These are phyloP conservation scores for Ascobolus immersus DNA, from an alignment of 495 filamentous ascomycete genomes.

Conservation along the genomic window DNA sequence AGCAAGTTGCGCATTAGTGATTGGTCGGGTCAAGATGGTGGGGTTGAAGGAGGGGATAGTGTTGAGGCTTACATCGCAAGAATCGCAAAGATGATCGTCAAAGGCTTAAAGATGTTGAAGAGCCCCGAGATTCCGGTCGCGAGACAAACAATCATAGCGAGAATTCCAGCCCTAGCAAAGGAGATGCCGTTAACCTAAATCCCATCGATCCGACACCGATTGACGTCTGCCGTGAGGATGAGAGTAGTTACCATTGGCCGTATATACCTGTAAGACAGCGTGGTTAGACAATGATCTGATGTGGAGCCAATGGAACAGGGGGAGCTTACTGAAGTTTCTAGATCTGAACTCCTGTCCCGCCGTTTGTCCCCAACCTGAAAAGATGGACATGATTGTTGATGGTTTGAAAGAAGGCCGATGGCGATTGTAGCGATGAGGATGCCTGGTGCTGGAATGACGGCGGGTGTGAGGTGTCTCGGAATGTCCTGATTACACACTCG, in stretches of 20 bases:
- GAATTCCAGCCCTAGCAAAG: constrained; percentile 49
- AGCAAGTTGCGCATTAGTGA: constrained; percentile 5
- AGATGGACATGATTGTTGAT: too few species aligned
- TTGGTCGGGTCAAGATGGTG: not conserved
- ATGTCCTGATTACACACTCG: too few species aligned
- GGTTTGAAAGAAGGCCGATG: too few species aligned
- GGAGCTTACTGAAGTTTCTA: constrained; percentile 83
- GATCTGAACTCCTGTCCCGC: constrained; percentile 66
- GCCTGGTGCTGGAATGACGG: too few species aligned
- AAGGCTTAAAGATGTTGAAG: constrained; percentile 39
- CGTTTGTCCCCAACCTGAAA: too few species aligned
- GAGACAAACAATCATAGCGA: constrained; percentile 86
- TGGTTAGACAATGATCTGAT: constrained; percentile 7
- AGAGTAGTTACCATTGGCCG: constrained; percentile 71
- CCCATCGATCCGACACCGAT: not conserved
- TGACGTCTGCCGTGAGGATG: not conserved
- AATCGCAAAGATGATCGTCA: constrained; percentile 67
- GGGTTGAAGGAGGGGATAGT: not conserved
- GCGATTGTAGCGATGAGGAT: too few species aligned
- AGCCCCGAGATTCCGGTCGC: constrained; percentile 86
- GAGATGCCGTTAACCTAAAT: constrained; percentile 1
- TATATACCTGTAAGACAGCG: constrained; percentile 55
- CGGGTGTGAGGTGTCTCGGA: too few species aligned
- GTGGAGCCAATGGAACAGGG: constrained; percentile 1
- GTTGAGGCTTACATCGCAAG: constrained; percentile 20